These are phyloP conservation scores for Coemansia guatemalensis DNA, from an alignment of 192 early-diverging fungal genomes.

Conservation along the genomic window DNA sequence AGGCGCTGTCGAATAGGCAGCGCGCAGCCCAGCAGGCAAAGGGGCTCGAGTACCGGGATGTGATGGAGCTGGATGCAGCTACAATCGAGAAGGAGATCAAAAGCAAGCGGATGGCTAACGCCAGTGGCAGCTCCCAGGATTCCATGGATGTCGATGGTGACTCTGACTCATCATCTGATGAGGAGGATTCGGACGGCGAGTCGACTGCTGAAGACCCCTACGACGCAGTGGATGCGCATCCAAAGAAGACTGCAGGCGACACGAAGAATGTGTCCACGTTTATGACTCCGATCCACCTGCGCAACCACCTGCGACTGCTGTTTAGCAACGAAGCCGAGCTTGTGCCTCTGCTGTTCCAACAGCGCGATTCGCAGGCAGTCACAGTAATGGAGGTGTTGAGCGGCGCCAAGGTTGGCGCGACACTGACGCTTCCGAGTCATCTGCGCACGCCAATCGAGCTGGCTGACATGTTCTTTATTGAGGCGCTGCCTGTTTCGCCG, in stretches of 20 bases:
- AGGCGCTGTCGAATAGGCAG: conserved; percentile 67
- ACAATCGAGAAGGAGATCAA: conserved; percentile 20
- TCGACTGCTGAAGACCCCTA: conserved; percentile 17
- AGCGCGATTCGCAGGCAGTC: conserved; percentile 55
- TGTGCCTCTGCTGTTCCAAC: conserved; percentile 80
- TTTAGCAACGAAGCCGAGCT: conserved; percentile 77
- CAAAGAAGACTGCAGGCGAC: conserved; percentile 25
- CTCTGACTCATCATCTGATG: conserved; percentile 22
- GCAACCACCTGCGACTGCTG: conserved; percentile 70
- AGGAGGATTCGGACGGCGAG: conserved; percentile 52
- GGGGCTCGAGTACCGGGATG: conserved; percentile 52
- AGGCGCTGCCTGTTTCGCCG: conserved; percentile 88
- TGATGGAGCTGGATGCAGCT: conserved; percentile 30
- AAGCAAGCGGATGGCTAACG: conserved; percentile 6
- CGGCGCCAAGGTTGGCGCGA: conserved; percentile 7
- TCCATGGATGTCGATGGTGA: conserved; percentile 41
- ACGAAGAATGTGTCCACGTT: conserved; percentile 24
- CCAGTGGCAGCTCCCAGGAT: background rate
- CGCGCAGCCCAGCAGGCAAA: conserved; percentile 59
- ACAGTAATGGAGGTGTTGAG: conserved; percentile 23
- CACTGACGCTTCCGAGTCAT: conserved; percentile 39
- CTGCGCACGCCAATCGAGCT: conserved; percentile 51
- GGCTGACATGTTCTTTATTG: conserved; percentile 91
- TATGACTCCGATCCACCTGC: conserved; percentile 77
- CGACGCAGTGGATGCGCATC: conserved; percentile 27